phyloP scores from a whole-genome alignment of 1,284 basidiomycete species.

The Inonotus hispidus region DNA sequence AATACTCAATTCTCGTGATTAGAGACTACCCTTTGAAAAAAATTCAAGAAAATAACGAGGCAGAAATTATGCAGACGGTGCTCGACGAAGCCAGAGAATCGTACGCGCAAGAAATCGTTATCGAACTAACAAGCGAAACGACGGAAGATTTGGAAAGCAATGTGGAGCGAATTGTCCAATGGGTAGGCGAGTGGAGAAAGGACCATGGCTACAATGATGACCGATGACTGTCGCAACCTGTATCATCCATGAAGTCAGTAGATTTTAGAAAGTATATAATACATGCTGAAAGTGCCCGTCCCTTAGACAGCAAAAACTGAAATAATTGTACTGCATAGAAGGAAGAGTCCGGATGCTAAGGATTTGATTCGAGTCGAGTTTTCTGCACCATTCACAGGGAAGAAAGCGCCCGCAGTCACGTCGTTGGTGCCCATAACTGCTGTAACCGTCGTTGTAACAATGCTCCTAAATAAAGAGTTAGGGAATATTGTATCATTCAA shows the following conservation, averaged over 20 bases:
- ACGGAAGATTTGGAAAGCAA: conserved; percentile 85
- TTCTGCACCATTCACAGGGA: conserved; percentile 16
- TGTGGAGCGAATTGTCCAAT: conserved; percentile 76
- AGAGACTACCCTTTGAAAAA: conserved; percentile 90
- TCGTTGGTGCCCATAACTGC: conserved; percentile 15
- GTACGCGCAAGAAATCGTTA: conserved; percentile 82
- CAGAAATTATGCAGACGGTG: conserved; percentile 96
- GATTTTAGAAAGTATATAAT: background rate
- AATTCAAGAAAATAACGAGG: conserved; percentile 97
- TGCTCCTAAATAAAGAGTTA: background rate
- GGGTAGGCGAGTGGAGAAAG: conserved; percentile 77
- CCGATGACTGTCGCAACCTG: background rate
- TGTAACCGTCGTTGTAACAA: conserved; percentile 15
- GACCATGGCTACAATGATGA: conserved; percentile 33
- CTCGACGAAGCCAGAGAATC: conserved; percentile 84
- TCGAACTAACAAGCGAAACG: conserved; percentile 79
- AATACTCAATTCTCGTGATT: conserved; percentile 4
- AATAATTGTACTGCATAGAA: background rate
- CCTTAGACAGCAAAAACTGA: background rate
- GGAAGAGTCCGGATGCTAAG: background rate
- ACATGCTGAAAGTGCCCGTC: background rate
- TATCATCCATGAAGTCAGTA: background rate
- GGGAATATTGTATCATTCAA: background rate
- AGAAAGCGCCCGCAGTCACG: conserved; percentile 17
- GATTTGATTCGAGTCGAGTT: background rate